Base-by-base conservation (phyloP, 2,329 filamentous ascomycete species). In the Clathrospora elynae region DNA sequence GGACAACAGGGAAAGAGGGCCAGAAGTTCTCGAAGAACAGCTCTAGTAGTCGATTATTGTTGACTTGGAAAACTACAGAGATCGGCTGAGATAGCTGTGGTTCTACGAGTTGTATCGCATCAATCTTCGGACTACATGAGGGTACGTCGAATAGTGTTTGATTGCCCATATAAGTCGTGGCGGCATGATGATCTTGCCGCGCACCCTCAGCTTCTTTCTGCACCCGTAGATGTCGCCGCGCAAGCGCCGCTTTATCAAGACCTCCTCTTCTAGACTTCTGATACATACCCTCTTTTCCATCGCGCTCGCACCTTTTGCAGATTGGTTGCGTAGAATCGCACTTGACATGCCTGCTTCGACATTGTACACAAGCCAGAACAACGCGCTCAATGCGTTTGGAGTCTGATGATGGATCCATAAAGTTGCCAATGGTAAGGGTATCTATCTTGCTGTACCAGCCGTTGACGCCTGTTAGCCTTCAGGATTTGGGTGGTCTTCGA, bases 1-100 rank as follows among this genome's bases (percentile, higher is more conserved):
- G 71, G 1, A 81, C 61, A 33, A 82, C 73, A 0, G 81, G 81
- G 59, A 81, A 79, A 0, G 74, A 67, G 0, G 73, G 65, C 55
- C 80, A 75, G 60, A 82, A 82, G 58, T 76, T 73, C 11, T 73
- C 64, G 29, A 59, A 67, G 33, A 53, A 69, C 9, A 68, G 36
- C 11, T 65, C 61, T 2, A 68, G 11, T 16, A 69, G 46, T 24
- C 64, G 56, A 16, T 66, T 57, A 4, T 47, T 43, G 38, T 41
- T 64, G 31, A 67, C 28, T 16, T 59, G 46, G 23, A 68, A 67
- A 1, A 51, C 39, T 7, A 64, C 10, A 8, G 42, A 35, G n/a
- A 20, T 53, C 17, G 44, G 51, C 3, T 48, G 31, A 10, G 37
- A 12, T 12, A 34, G n/a, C 13, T 29, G 30, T 14, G 32, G 35